These are phyloP conservation scores for Lactarius hatsudake DNA, from an alignment of 768 basidiomycete genomes.

Conservation along the genomic window DNA sequence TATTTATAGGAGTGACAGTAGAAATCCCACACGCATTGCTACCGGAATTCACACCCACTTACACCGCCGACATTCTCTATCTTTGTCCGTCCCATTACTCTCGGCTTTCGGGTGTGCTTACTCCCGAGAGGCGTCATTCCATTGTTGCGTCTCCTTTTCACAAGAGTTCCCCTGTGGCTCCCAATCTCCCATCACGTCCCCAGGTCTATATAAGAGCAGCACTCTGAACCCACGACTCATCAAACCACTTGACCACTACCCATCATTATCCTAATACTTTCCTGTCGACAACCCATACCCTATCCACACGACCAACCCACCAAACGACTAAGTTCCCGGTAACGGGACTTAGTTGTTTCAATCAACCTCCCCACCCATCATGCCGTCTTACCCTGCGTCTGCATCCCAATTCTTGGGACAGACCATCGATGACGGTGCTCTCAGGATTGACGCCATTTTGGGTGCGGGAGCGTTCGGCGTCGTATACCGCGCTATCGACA, in stretches of 20 bases:
- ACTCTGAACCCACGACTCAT: background rate
- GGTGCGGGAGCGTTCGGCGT: constrained; percentile 93
- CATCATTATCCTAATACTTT: background rate
- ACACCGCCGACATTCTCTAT: too few species aligned
- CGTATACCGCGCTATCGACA: constrained; percentile 82
- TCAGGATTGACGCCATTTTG: constrained; percentile 80
- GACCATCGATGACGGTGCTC: constrained; percentile 69
- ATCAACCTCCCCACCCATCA: background rate
- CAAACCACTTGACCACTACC: background rate
- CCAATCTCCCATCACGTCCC: background rate
- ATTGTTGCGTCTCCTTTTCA: background rate
- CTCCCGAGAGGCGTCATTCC: background rate
- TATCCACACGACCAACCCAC: background rate
- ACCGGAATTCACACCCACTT: too few species aligned
- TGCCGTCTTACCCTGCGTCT: background rate
- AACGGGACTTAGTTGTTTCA: constrained; percentile 3
- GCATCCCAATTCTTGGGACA: constrained; percentile 8
- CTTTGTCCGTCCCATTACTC: too few species aligned
- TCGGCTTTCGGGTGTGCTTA: too few species aligned
- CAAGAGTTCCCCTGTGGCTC: background rate
- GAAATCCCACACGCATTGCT: too few species aligned
- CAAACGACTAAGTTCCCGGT: background rate
- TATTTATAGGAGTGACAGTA: too few species aligned
- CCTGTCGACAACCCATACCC: background rate
- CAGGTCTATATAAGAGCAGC: background rate